Conservation (phyloP, 371 early-diverging fungal genomes). For the Gilbertella persicaria region DNA sequence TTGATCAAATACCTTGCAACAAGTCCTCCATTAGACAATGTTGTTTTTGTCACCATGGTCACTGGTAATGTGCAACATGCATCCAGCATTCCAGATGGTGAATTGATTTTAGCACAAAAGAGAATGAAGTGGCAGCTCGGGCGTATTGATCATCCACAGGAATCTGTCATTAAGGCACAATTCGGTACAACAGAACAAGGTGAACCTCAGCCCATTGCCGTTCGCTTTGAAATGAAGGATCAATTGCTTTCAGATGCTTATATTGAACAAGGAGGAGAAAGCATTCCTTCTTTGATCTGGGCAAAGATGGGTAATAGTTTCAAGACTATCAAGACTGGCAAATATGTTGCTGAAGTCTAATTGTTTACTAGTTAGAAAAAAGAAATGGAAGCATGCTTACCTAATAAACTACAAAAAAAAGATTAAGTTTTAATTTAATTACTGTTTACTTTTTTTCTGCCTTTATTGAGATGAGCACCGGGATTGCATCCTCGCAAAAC, state of each 20-base stretch:
- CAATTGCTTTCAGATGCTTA: slow-evolving; percentile 30
- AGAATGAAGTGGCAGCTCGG: slow-evolving; percentile 59
- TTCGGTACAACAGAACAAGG: slow-evolving; percentile 47
- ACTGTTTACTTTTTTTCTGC: too few species aligned
- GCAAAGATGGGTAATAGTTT: slow-evolving; percentile 18
- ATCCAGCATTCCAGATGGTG: slow-evolving; percentile 55
- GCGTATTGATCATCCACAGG: slow-evolving; percentile 29
- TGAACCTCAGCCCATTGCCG: slow-evolving; percentile 48
- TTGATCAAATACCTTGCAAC: slow-evolving; percentile 53
- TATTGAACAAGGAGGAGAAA: slow-evolving; percentile 23
- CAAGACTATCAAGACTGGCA: slow-evolving; percentile 31
- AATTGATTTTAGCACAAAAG: slow-evolving; percentile 53
- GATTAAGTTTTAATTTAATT: too few species aligned
- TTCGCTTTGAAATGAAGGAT: slow-evolving; percentile 52
- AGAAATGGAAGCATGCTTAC: too few species aligned
- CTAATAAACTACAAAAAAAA: too few species aligned
- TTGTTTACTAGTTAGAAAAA: too few species aligned
- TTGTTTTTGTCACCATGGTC: slow-evolving; percentile 51
- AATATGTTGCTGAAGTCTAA: slow-evolving; percentile 39
- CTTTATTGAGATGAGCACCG: too few species aligned
- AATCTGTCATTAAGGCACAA: slow-evolving; percentile 48
- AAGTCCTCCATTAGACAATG: slow-evolving; percentile 28
- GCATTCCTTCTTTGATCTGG: slow-evolving; percentile 14
- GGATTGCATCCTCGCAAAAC: too few species aligned
- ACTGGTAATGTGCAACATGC: slow-evolving; percentile 51